Evolutionary conservation across 352 stramenopile species (phyloP).

Genomic region (Blastocystis sp.): DNA sequence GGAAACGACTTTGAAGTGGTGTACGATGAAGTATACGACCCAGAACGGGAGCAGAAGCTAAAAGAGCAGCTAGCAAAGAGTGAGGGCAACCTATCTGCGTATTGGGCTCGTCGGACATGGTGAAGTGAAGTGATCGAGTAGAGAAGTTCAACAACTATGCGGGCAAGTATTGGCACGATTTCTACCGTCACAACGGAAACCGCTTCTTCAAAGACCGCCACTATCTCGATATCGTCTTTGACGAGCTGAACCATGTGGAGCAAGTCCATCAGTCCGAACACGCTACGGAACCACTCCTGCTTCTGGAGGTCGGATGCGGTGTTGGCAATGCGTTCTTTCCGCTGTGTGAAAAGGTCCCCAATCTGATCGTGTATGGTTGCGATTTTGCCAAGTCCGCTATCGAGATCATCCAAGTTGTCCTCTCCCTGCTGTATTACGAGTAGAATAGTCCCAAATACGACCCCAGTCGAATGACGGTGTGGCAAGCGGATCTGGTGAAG

Average conservation of each 20-base stretch:
- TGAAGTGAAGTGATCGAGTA: slow-evolving; percentile 57
- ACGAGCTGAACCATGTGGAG: slow-evolving; percentile 75
- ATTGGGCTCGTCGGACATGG: slow-evolving; percentile 21
- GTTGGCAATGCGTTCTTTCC: slow-evolving; percentile 82
- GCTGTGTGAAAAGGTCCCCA: slow-evolving; percentile 79
- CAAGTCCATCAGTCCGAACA: neutral
- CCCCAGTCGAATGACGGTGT: slow-evolving; percentile 75
- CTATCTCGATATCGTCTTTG: slow-evolving; percentile 83
- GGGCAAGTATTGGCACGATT: slow-evolving; percentile 84
- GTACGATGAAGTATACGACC: slow-evolving; percentile 63
- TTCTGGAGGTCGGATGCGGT: slow-evolving; percentile 82
- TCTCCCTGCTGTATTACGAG: neutral
- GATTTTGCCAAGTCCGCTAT: slow-evolving; percentile 84
- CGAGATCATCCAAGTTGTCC: slow-evolving; percentile 78
- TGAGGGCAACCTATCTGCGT: slow-evolving; percentile 19
- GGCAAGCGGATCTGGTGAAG: slow-evolving; percentile 82
- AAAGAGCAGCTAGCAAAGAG: slow-evolving; percentile 15
- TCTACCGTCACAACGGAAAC: slow-evolving; percentile 84
- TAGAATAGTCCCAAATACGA: slow-evolving; percentile 82
- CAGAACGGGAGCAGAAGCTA: slow-evolving; percentile 41
- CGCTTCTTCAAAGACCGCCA: slow-evolving; percentile 86
- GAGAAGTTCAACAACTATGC: slow-evolving; percentile 82
- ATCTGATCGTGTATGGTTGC: slow-evolving; percentile 79
- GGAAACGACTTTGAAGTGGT: slow-evolving; percentile 39
- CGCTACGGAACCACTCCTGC: slow-evolving; percentile 62